A percentile compares a stretch with the other conserved stretches of the same genome.
Conservation (phyloP, 2,329 filamentous ascomycete species). For the Scytalidium sp. region DNA sequence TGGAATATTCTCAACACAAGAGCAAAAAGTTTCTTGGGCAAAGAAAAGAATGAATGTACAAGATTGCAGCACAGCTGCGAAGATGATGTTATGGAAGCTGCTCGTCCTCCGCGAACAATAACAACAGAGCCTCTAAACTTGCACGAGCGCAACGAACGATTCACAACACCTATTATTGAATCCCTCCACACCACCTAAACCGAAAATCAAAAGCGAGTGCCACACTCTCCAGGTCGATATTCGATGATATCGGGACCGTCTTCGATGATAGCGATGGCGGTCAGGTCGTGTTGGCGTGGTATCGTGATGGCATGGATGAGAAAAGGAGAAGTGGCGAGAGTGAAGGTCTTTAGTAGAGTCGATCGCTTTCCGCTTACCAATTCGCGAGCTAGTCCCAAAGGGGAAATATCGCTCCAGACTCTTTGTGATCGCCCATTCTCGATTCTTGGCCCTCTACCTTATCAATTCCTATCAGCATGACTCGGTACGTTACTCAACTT, state of each 20-base stretch:
- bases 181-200: not conserved
- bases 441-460: not conserved
- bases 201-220: not conserved
- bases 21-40: constrained; percentile 22
- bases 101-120: not conserved
- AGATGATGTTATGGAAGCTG: constrained; percentile 2
- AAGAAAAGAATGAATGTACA: constrained; percentile 31
- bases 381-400: not conserved
- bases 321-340: not conserved
- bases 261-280: not conserved
- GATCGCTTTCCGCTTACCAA: not conserved
- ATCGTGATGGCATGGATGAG: not conserved
- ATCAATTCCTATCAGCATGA: too few species aligned
- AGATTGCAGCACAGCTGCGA: constrained; percentile 28
- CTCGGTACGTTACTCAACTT: too few species aligned
- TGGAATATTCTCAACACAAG: constrained; percentile 26
- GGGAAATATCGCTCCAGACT: not conserved
- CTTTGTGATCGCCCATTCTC: not conserved
- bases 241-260: not conserved
- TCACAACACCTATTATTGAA: not conserved
- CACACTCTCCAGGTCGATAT: not conserved
- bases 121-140: not conserved
- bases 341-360: not conserved
- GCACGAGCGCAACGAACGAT: not conserved
- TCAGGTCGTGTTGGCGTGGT: not conserved